These are phyloP conservation scores for Termitomyces sp. DNA, from an alignment of 768 basidiomycete genomes.

Conservation along the genomic window DNA sequence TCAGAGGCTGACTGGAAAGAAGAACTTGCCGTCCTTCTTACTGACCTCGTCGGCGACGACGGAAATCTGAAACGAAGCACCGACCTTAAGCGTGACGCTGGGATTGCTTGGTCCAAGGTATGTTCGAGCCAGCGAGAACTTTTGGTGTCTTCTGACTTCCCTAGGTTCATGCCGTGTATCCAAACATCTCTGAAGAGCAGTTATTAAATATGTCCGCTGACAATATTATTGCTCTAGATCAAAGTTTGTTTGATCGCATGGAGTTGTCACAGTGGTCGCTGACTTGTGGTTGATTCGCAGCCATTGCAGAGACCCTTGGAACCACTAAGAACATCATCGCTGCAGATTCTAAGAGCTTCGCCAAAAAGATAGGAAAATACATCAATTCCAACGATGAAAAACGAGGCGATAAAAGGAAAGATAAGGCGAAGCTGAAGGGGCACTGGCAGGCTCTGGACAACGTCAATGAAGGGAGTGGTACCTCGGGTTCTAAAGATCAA, in stretches of 20 bases:
- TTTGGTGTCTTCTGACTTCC: too few relatives aligned
- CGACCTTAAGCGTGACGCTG: too few relatives aligned
- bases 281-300: conserved; percentile 21
- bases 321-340: conserved; percentile 47
- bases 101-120: too few relatives aligned
- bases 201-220: conserved; percentile 45
- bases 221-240: conserved; percentile 45
- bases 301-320: conserved; percentile 42
- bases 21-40: conserved; percentile 48
- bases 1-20: conserved; percentile 51
- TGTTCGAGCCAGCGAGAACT: too few relatives aligned
- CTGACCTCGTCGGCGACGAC: conserved; percentile 55
- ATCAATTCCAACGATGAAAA: conserved; percentile 63
- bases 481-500: conserved; percentile 16
- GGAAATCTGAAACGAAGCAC: conserved; percentile 46
- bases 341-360: conserved; percentile 46
- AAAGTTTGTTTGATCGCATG: conserved; percentile 27
- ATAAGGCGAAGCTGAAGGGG: conserved; percentile 26
- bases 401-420: conserved; percentile 37
- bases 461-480: conserved; percentile 19
- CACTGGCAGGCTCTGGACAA: too few relatives aligned
- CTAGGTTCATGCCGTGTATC: too few relatives aligned
- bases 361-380: conserved; percentile 53
- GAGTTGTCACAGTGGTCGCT: background rate
- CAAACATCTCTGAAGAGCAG: conserved; percentile 42